These are phyloP conservation scores for Termitomyces sp. DNA, from an alignment of 768 basidiomycete genomes.

Conservation along the genomic window DNA sequence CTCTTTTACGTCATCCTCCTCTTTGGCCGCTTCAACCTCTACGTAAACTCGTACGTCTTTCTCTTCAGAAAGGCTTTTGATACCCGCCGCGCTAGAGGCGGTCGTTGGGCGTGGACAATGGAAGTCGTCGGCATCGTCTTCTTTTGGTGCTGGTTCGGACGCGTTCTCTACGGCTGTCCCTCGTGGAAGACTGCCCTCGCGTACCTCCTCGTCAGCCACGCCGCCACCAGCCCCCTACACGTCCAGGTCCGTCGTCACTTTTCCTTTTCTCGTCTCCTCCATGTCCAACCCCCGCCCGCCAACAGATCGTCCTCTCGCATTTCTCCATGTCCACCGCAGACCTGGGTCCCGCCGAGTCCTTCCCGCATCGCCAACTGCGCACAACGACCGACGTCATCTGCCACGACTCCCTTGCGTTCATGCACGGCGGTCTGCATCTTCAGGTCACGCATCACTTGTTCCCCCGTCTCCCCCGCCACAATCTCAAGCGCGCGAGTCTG, in stretches of 20 bases:
- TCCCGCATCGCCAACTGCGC: constrained; percentile 89
- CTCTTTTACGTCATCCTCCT: constrained; percentile 89
- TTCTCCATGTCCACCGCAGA: constrained; percentile 94
- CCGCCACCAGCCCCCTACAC: constrained; percentile 86
- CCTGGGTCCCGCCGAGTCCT: constrained; percentile 86
- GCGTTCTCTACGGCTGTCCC: constrained; percentile 65
- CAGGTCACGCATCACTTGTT: constrained; percentile 98
- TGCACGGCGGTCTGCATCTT: constrained; percentile 96
- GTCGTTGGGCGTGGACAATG: constrained; percentile 71
- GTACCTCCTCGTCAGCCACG: constrained; percentile 82
- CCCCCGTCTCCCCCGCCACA: constrained; percentile 92
- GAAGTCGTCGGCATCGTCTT: constrained; percentile 74
- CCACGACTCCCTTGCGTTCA: constrained; percentile 72
- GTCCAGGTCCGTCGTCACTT: constrained; percentile 63
- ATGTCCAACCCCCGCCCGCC: not conserved
- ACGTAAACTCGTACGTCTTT: constrained; percentile 78
- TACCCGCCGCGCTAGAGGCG: constrained; percentile 58
- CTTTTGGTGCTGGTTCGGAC: constrained; percentile 88
- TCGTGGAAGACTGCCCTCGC: constrained; percentile 62
- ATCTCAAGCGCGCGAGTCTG: constrained; percentile 74
- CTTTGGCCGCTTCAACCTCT: constrained; percentile 93
- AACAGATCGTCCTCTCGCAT: constrained; percentile 92
- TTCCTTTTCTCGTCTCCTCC: not conserved
- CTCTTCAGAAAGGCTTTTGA: constrained; percentile 64
- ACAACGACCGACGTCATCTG: constrained; percentile 98